Evolutionary conservation across 2,329 filamentous ascomycete genomes (phyloP).

Genomic region (Botrytis aclada): DNA sequence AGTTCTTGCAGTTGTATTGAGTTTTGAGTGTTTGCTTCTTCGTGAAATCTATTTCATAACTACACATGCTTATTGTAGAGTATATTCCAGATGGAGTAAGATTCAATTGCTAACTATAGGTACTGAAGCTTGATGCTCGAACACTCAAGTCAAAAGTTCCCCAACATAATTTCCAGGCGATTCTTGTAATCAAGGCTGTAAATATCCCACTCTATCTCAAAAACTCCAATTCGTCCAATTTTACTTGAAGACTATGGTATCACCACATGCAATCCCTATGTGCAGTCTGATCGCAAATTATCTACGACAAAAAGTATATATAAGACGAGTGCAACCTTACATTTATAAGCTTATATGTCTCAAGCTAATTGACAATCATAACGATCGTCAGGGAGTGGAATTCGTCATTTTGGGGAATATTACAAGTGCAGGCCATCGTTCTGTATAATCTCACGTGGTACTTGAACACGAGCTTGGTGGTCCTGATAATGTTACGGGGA

Average conservation of each 20-base stretch:
- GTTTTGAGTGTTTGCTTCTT: not conserved
- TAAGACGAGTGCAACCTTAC: not conserved
- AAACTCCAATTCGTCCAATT: not conserved
- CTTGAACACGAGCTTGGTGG: not conserved
- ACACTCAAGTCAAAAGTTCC: not conserved
- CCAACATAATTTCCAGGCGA: not conserved
- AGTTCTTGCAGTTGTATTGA: not conserved
- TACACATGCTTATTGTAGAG: not conserved
- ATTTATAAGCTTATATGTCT: not conserved
- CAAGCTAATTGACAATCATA: not conserved
- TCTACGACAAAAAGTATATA: not conserved
- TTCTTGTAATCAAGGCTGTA: not conserved
- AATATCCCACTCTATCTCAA: not conserved
- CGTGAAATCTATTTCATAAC: not conserved
- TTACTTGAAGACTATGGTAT: no score
- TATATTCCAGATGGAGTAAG: not conserved
- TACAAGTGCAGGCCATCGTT: not conserved
- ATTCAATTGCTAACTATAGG: no score
- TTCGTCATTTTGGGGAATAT: not conserved
- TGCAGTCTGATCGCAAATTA: accelerated
- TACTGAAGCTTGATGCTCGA: not conserved
- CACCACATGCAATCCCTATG: not conserved
- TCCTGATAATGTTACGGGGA: not conserved
- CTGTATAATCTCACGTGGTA: not conserved
- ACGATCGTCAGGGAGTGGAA: not conserved